Evolutionary conservation across 129 eudicot species (phyloP).

Genomic region (Pseudognaphalium luteoalbum): DNA sequence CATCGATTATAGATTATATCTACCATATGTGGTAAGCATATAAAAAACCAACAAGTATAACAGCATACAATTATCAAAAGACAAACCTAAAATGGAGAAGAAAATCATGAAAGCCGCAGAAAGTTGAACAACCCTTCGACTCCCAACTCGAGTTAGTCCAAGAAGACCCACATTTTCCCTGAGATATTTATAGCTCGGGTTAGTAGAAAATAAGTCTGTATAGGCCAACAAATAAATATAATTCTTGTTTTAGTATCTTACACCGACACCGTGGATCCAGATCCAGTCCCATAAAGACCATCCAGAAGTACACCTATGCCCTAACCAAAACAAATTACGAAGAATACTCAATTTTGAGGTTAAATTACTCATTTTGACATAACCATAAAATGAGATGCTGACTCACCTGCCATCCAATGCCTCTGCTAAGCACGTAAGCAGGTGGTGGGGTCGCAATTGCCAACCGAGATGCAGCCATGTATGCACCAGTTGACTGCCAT

Average conservation of each 20-base stretch:
- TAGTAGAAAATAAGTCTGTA: background rate
- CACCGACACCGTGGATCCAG: slow-evolving; percentile 97
- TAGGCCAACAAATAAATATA: background rate
- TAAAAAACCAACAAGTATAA: background rate
- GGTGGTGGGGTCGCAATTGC: slow-evolving; percentile 99
- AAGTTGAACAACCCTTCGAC: slow-evolving; percentile 87
- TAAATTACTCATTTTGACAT: slow-evolving; percentile 1
- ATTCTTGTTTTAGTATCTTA: slow-evolving; percentile 38
- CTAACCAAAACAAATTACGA: slow-evolving; percentile 37
- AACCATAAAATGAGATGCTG: slow-evolving; percentile 2
- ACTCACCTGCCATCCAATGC: slow-evolving; percentile 99
- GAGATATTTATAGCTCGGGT: slow-evolving; percentile 23
- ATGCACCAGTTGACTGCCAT: slow-evolving; percentile 89
- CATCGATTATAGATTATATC: background rate
- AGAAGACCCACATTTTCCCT: slow-evolving; percentile 95
- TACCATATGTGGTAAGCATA: slow-evolving; percentile 3
- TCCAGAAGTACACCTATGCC: slow-evolving; percentile 92
- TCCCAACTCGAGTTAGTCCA: slow-evolving; percentile 90
- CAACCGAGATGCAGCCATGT: slow-evolving; percentile 95
- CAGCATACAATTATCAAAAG: slow-evolving; percentile 1
- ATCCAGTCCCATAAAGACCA: slow-evolving; percentile 90
- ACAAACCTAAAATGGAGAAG: slow-evolving; percentile 77
- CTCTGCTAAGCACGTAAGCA: slow-evolving; percentile 96
- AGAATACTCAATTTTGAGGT: background rate
- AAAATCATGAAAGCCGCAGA: slow-evolving; percentile 95